phyloP scores from a whole-genome alignment of 495 filamentous ascomycete species.

The Lepraria neglecta region DNA sequence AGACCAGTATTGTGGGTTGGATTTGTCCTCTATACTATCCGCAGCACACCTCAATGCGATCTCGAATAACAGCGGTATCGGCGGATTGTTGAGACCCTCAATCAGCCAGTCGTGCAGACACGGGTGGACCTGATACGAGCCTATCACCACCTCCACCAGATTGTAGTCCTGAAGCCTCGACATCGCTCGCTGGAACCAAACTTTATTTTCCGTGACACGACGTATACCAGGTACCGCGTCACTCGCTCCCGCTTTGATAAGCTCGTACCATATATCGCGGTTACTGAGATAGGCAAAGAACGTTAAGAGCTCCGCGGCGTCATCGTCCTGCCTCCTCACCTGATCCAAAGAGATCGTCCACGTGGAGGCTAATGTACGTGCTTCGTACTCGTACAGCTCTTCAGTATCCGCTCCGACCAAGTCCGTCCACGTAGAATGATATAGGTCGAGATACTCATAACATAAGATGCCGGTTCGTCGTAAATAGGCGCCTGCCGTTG shows the following conservation, averaged over 20 bases:
- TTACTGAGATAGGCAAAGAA: slow-evolving; percentile 46
- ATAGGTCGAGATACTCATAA: slow-evolving; percentile 17
- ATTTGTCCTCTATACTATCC: too few species aligned
- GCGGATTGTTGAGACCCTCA: slow-evolving; percentile 35
- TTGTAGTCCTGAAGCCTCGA: slow-evolving; percentile 10
- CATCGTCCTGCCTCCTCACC: slow-evolving; percentile 34
- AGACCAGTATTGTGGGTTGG: too few species aligned
- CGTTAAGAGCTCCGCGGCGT: slow-evolving; percentile 38
- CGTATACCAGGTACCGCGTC: too few species aligned
- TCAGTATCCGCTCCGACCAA: slow-evolving; percentile 10
- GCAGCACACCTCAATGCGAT: slow-evolving; percentile 15
- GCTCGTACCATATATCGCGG: slow-evolving; percentile 46
- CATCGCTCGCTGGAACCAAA: slow-evolving; percentile 15
- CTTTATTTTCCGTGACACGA: too few species aligned
- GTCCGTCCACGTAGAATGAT: slow-evolving; percentile 20
- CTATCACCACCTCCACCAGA: slow-evolving; percentile 10
- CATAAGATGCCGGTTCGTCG: slow-evolving; percentile 17
- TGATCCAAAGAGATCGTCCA: slow-evolving; percentile 42
- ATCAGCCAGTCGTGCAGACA: slow-evolving; percentile 39
- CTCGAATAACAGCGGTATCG: too few species aligned
- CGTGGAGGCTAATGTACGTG: slow-evolving; percentile 35
- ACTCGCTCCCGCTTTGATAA: slow-evolving; percentile 20
- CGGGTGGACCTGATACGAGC: slow-evolving; percentile 34
- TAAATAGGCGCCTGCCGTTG: slow-evolving; percentile 29
- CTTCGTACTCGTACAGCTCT: slow-evolving; percentile 11